These are phyloP conservation scores for Coprinopsis marcescibilis DNA, from an alignment of 768 basidiomycete species.

Conservation along the genomic window DNA sequence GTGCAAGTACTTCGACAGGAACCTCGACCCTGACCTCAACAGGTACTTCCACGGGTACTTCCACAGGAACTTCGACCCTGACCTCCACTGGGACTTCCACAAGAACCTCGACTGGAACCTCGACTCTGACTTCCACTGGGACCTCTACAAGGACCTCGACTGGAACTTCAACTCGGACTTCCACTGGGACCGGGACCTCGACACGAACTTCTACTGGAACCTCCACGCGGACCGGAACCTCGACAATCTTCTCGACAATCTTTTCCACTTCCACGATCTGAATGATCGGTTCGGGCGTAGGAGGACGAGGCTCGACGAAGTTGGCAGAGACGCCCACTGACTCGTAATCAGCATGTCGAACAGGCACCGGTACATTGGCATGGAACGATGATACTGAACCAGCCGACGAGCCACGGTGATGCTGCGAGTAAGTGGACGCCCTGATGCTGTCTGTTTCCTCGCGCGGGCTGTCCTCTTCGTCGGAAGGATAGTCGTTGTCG, in stretches of 20 bases:
- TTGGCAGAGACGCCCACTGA: constrained; percentile 38
- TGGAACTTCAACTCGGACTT: constrained; percentile 7
- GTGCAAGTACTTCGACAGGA: constrained; percentile 24
- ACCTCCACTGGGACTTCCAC: constrained; percentile 12
- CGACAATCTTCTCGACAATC: constrained; percentile 26
- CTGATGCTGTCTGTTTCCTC: constrained; percentile 78
- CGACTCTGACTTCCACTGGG: constrained; percentile 9
- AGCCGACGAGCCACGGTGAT: constrained; percentile 19
- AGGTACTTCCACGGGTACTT: constrained; percentile 12
- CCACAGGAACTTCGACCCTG: constrained; percentile 10
- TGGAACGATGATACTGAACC: constrained; percentile 30
- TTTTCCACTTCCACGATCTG: constrained; percentile 10
- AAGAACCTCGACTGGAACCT: constrained; percentile 5
- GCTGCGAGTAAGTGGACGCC: constrained; percentile 39
- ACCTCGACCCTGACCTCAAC: constrained; percentile 17
- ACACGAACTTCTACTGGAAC: constrained; percentile 8
- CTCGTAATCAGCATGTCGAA: constrained; percentile 39
- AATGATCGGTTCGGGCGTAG: constrained; percentile 29
- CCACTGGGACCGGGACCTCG: constrained; percentile 5
- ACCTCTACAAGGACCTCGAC: constrained; percentile 10
- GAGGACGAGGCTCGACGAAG: constrained; percentile 21
- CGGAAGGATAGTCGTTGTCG: constrained; percentile 60
- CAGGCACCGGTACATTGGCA: constrained; percentile 16
- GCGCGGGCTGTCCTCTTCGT: constrained; percentile 40
- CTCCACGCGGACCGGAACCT: constrained; percentile 14